phyloP scores from a whole-genome alignment of 2,329 filamentous ascomycete species.

The Lasiodiplodia citricola region DNA sequence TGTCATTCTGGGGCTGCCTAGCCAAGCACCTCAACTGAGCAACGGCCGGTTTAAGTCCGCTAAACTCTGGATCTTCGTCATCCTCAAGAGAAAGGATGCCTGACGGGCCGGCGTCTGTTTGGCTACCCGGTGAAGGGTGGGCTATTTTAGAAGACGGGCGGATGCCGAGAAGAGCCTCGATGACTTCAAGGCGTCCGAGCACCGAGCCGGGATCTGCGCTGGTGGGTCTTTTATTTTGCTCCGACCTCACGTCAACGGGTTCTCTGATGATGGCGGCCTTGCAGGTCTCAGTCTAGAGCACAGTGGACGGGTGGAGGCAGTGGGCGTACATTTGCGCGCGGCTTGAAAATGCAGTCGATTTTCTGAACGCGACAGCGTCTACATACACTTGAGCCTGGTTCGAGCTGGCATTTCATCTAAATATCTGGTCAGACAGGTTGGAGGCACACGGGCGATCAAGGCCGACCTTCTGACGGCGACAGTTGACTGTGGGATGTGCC shows the following conservation, averaged over 20 bases:
- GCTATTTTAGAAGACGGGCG: constrained; percentile 22
- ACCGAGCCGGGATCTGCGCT: constrained; percentile 22
- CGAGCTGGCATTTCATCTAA: constrained; percentile 31
- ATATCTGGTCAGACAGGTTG: not conserved
- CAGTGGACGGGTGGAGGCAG: constrained; percentile 1
- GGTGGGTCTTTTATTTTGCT: constrained; percentile 4
- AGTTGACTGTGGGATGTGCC: constrained; percentile 26
- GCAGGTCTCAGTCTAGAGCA: not conserved
- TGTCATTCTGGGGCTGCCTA: constrained; percentile 31
- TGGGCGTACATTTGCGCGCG: constrained; percentile 46
- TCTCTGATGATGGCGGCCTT: constrained; percentile 24
- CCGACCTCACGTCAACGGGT: constrained; percentile 16
- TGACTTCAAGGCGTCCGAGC: constrained; percentile 27
- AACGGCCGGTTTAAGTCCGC: constrained; percentile 40
- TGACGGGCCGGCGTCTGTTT: constrained; percentile 28
- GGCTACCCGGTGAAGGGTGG: constrained; percentile 13
- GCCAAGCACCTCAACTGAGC: constrained; percentile 37
- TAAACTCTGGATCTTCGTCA: constrained; percentile 30
- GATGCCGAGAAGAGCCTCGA: constrained; percentile 30
- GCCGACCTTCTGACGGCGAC: constrained; percentile 30
- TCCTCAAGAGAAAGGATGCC: constrained; percentile 29
- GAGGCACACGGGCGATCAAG: not conserved
- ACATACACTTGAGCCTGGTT: constrained; percentile 27
- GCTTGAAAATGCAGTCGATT: constrained; percentile 48
- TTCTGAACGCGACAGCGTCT: constrained; percentile 29